Conservation (phyloP, 352 stramenopile species). For the Phytophthora ramorum region DNA sequence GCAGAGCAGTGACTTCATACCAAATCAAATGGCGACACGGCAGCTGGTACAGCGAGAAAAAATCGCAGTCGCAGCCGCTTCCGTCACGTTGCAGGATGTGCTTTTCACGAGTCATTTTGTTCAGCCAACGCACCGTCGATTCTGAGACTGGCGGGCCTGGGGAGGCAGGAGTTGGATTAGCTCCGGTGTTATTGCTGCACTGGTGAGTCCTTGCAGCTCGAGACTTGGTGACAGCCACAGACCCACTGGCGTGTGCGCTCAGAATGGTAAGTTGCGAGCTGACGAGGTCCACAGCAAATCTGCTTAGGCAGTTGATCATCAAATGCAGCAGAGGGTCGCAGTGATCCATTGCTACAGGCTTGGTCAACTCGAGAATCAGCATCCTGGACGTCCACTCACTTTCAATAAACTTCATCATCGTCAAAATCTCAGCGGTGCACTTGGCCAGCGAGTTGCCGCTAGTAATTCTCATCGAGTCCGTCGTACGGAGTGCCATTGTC, state of each 20-base stretch:
- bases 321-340: slow-evolving; percentile 67
- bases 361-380: slow-evolving; percentile 78
- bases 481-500: neutral
- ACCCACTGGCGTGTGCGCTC: slow-evolving; percentile 33
- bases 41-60: slow-evolving; percentile 69
- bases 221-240: slow-evolving; percentile 47
- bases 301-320: slow-evolving; percentile 75
- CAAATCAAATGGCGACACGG: slow-evolving; percentile 79
- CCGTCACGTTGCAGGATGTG: slow-evolving; percentile 66
- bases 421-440: slow-evolving; percentile 68
- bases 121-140: slow-evolving; percentile 56
- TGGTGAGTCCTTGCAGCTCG: slow-evolving; percentile 5
- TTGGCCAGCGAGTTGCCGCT: slow-evolving; percentile 46
- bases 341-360: slow-evolving; percentile 66
- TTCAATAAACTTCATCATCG: slow-evolving; percentile 72
- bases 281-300: slow-evolving; percentile 65
- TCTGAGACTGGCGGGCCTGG: slow-evolving; percentile 5
- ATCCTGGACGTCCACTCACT: slow-evolving; percentile 79
- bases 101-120: slow-evolving; percentile 66
- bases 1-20: slow-evolving; percentile 71
- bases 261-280: slow-evolving; percentile 66
- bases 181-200: slow-evolving; percentile 4
- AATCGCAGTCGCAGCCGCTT: slow-evolving; percentile 71
- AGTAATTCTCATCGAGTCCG: neutral
- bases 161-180: slow-evolving; percentile 18